These are phyloP conservation scores for Davidsoniella virescens DNA, from an alignment of 2,329 filamentous ascomycete species.

Conservation along the genomic window DNA sequence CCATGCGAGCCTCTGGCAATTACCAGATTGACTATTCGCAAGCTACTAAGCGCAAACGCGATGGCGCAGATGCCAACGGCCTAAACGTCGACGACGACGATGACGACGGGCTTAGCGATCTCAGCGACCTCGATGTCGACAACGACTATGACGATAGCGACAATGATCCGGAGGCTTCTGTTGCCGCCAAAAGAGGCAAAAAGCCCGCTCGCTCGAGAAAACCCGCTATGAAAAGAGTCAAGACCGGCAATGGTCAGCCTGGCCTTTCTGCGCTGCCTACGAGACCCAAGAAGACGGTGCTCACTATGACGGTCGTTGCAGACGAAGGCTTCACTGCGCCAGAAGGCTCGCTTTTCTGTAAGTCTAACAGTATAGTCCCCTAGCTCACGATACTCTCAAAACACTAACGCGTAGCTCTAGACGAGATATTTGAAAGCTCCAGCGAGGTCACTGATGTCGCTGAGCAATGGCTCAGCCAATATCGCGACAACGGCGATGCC, in stretches of 20 bases:
- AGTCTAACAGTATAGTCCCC: conserved; percentile 14
- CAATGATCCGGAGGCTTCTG: conserved; percentile 23
- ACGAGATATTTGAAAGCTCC: conserved; percentile 46
- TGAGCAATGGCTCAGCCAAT: conserved; percentile 42
- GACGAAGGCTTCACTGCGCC: conserved; percentile 9
- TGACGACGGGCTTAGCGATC: conserved; percentile 22
- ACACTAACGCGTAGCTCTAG: conserved; percentile 21
- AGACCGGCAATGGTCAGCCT: conserved; percentile 37
- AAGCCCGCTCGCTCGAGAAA: conserved; percentile 32
- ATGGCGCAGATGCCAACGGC: conserved; percentile 25
- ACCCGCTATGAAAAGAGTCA: conserved; percentile 46
- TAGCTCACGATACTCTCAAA: too few relatives aligned
- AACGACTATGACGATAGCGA: conserved; percentile 29
- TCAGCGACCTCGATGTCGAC: conserved; percentile 1
- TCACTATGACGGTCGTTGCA: conserved; percentile 27
- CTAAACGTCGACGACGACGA: conserved; percentile 29
- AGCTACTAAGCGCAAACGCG: conserved; percentile 43
- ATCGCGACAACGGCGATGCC: conserved; percentile 34
- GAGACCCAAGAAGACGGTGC: conserved; percentile 39
- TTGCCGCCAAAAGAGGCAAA: conserved; percentile 20
- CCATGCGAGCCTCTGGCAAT: conserved; percentile 41
- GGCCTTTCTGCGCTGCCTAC: conserved; percentile 29
- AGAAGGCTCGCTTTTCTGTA: conserved; percentile 13
- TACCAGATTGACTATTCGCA: conserved; percentile 34
- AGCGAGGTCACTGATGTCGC: conserved; percentile 40